phyloP scores from a whole-genome alignment of 371 early-diverging fungal species.

The Lichtheimia ornata region DNA sequence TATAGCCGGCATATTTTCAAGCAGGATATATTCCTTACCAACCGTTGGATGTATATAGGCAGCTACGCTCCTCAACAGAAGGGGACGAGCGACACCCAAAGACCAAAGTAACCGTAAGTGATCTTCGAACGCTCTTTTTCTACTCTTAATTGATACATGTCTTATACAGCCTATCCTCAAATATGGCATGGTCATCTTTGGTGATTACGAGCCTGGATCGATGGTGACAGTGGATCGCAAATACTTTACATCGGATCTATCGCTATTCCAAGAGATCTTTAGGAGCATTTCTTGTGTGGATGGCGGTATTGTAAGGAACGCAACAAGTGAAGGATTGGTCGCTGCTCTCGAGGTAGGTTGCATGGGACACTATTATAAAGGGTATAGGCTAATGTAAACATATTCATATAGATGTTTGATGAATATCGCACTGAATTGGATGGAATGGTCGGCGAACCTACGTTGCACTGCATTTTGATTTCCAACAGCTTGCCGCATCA shows the following conservation, averaged over 20 bases:
- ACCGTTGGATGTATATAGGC: slow-evolving; percentile 28
- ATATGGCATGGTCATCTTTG: slow-evolving; percentile 66
- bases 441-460: slow-evolving; percentile 33
- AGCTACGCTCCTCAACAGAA: slow-evolving; percentile 57
- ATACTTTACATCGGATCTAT: slow-evolving; percentile 55
- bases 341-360: slow-evolving; percentile 62
- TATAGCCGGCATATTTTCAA: neutral
- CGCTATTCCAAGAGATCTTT: slow-evolving; percentile 54
- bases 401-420: slow-evolving; percentile 51
- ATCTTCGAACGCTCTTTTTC: neutral
- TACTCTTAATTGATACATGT: neutral
- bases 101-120: slow-evolving; percentile 58
- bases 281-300: slow-evolving; percentile 50
- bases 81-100: slow-evolving; percentile 56
- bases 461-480: slow-evolving; percentile 57
- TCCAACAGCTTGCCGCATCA: slow-evolving; percentile 57
- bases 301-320: slow-evolving; percentile 66
- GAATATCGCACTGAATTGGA: slow-evolving; percentile 47
- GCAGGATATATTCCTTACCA: too few relatives aligned
- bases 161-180: slow-evolving; percentile 52
- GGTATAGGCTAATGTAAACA: neutral
- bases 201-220: slow-evolving; percentile 66
- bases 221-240: slow-evolving; percentile 56
- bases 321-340: slow-evolving; percentile 64
- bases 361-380: neutral